These are phyloP conservation scores for Lithohypha guttulata DNA, from an alignment of 2,329 filamentous ascomycete genomes.

Conservation along the genomic window DNA sequence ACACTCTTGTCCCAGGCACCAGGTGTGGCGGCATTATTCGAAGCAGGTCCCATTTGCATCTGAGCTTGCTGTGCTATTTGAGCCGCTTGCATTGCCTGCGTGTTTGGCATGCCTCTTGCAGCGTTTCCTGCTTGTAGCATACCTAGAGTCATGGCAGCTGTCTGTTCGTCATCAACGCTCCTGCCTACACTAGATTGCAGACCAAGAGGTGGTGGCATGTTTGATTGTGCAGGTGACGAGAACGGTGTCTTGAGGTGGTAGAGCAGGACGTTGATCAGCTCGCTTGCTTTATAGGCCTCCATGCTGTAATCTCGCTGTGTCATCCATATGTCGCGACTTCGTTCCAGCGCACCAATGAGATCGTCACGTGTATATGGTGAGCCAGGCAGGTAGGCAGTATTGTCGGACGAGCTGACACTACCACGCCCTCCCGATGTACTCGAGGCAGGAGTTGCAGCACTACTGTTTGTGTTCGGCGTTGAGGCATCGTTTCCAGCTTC, in stretches of 20 bases:
- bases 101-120: conserved; percentile 36
- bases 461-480: conserved; percentile 27
- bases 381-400: conserved; percentile 14
- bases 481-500: conserved; percentile 37
- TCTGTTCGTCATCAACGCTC: conserved; percentile 48
- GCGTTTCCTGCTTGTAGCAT: conserved; percentile 54
- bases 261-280: conserved; percentile 73
- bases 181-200: conserved; percentile 7
- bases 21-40: neutral
- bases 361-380: conserved; percentile 42
- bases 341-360: conserved; percentile 66
- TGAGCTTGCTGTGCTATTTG: conserved; percentile 9
- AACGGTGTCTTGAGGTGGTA: conserved; percentile 50
- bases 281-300: conserved; percentile 79
- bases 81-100: conserved; percentile 24
- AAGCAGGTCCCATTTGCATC: neutral
- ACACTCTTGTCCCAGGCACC: conserved; percentile 3
- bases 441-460: conserved; percentile 12
- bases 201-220: conserved; percentile 14
- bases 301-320: conserved; percentile 65
- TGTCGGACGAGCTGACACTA: conserved; percentile 10
- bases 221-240: conserved; percentile 16
- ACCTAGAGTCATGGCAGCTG: conserved; percentile 59
- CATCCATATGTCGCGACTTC: conserved; percentile 69
- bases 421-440: conserved; percentile 7